Base-by-base conservation (phyloP, 495 filamentous ascomycete species). In the Penicillium canescens region DNA sequence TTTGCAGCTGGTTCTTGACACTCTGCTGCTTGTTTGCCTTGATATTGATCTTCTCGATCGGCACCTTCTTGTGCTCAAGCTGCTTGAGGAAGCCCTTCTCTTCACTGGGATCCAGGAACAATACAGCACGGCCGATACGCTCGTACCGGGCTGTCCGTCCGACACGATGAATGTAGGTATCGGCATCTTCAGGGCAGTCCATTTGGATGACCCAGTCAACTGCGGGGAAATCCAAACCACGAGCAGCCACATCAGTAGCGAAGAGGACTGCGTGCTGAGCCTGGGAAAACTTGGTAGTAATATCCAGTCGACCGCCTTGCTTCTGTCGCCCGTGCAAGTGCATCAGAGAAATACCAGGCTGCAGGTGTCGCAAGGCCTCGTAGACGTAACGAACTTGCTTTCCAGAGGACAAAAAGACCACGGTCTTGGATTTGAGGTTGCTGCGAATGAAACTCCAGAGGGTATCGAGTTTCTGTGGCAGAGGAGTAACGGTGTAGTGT, bases 201-300 rank as follows among this genome's bases (percentile, higher is more conserved):
- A 91, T 70, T 63, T 98, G 94, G 41, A 98, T 86, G 9, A 98
- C 94, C 92, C 94, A 98, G 67, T 98, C 94, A 1, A 98, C 92
- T 11, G 92, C 90, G 0, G 94, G 94, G 66, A 98, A 97, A 66
- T 98, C 94, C 8, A 98, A 78, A 48, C 94, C 94, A 59, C 94
- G 81, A 0, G 94, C 94, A 33, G 92, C 90, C 28, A 98, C 90
- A 66, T 98, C 94, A 0, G 94, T 99, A 1, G 93, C 90, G 62
- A 99, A 96, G 1, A 99, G 81, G 60, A 95, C 96, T 3, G 86
- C 83, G 38, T 88, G 78, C 60, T 92, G 88, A 2, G 92, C 79
- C 10, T 85, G 76, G 0, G 88, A 82, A 65, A 96, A 99, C 36
- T 85, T 83, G 4, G 79, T 80, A 0, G 92, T 95, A 45, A 96